Base-by-base conservation (phyloP, 208 protist genomes). In the Trypanosoma theileri region DNA sequence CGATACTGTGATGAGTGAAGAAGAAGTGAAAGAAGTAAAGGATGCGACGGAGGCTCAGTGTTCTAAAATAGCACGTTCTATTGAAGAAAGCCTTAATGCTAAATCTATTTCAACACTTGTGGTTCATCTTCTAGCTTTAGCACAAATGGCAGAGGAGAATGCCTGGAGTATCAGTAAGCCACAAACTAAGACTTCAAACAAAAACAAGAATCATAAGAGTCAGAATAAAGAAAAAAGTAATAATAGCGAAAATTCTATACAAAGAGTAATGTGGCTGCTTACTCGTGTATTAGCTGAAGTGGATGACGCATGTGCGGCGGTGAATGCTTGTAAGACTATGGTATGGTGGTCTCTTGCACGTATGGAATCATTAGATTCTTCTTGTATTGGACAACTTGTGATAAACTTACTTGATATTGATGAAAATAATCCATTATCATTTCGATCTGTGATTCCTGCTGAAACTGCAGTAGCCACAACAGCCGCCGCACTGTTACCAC, bases 341-440 rank as follows among this genome's bases (percentile, higher is more conserved):
- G 52, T 74, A n/a, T 92, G 85, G 84, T 65, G 92, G 40, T 73
- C 66, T 21, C 84, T 95, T 79, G 87, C 89, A 35, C 86, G 90
- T n/a, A 67, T 81, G 26, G 90, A 95, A 71, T 76, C 85, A 6
- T n/a, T 26, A 9, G 79, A 90, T 69, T 81, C 77, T 3, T 40
- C 60, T 9, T 79, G 80, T 71, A 41, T 89, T 4, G 67, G 66
- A 0, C 71, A 69, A 1, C 63, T 73, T 56, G 19, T 76, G 8
- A 31, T 75, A 13, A 16, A 57, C 13, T 26, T 60, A 13, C 58
- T 77, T 13, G 9, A 19, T 13, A 1, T 55, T 19, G 62, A 68
- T 17, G 62, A 59, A 26, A 45, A 19, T 31, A 55, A 42, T 28
- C 14, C 48, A 10, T 17, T 35, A 17, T 9, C 62, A 31, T 22